phyloP scores from a whole-genome alignment of 768 basidiomycete species.

The Hygrophorus russula region DNA sequence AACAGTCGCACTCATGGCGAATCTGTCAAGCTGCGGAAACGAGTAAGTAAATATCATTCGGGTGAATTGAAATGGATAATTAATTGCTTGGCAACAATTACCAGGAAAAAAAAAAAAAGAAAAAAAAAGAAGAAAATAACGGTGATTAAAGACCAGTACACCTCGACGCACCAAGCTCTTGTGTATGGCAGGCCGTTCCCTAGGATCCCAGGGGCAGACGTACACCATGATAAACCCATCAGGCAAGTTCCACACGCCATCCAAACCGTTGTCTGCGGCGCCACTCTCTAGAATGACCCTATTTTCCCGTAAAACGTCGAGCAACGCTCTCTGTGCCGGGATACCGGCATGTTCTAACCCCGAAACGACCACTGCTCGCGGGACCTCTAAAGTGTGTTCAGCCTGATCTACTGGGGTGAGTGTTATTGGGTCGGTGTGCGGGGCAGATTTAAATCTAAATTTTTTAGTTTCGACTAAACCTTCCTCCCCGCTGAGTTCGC shows the following conservation, averaged over 20 bases:
- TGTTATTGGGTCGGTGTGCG: neutral
- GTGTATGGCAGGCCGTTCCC: slow-evolving; percentile 56
- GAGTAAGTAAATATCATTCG: neutral
- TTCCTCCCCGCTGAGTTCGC: slow-evolving; percentile 13
- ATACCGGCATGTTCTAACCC: slow-evolving; percentile 54
- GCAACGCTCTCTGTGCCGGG: slow-evolving; percentile 46
- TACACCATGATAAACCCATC: slow-evolving; percentile 63
- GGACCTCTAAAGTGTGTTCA: slow-evolving; percentile 22
- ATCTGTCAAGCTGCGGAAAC: slow-evolving; percentile 52
- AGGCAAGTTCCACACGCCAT: slow-evolving; percentile 44
- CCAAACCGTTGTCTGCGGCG: slow-evolving; percentile 1
- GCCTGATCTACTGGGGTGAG: slow-evolving; percentile 11
- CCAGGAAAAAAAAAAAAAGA: too few species aligned
- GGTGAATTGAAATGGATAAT: neutral
- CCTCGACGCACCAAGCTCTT: slow-evolving; percentile 43
- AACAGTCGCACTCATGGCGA: slow-evolving; percentile 64
- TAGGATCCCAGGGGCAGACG: slow-evolving; percentile 53
- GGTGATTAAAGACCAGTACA: neutral
- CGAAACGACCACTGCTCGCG: slow-evolving; percentile 55
- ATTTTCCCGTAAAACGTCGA: slow-evolving; percentile 38
- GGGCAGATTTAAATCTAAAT: neutral
- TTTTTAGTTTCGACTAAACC: slow-evolving; percentile 12
- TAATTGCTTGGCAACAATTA: too few species aligned
- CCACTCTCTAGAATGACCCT: slow-evolving; percentile 35
- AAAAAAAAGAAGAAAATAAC: too few species aligned